These are phyloP conservation scores for Phlegmacium glaucopus DNA, from an alignment of 768 basidiomycete species.

Conservation along the genomic window DNA sequence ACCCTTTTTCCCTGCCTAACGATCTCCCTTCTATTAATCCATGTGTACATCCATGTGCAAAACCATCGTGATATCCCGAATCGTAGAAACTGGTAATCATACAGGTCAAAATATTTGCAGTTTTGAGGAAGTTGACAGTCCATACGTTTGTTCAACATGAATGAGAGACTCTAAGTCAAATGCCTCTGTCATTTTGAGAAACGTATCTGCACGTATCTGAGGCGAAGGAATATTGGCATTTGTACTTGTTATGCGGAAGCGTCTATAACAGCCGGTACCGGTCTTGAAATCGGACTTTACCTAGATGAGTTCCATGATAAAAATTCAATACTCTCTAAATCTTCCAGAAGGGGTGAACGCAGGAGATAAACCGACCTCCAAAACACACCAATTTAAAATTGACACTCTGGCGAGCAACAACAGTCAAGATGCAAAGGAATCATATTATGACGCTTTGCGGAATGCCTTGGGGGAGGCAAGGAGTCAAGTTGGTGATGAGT, in stretches of 20 bases:
- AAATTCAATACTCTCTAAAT: slow-evolving; percentile 20
- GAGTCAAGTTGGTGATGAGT: too few species aligned
- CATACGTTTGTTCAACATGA: too few species aligned
- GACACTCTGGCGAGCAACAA: slow-evolving; percentile 12
- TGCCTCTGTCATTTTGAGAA: too few species aligned
- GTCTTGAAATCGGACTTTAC: too few species aligned
- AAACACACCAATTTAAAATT: slow-evolving; percentile 12
- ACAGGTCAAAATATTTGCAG: too few species aligned
- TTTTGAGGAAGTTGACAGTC: too few species aligned
- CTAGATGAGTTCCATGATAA: slow-evolving; percentile 15
- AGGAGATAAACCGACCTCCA: slow-evolving; percentile 4
- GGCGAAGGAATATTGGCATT: too few species aligned
- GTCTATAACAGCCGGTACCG: too few species aligned
- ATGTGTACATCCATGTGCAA: slow-evolving; percentile 82
- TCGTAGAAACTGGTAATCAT: too few species aligned
- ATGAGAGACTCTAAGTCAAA: slow-evolving; percentile 64
- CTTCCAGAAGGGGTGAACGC: slow-evolving; percentile 9
- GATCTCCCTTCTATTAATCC: slow-evolving; percentile 90
- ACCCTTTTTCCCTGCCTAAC: slow-evolving; percentile 82
- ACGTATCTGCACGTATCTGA: too few species aligned
- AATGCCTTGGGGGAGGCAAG: too few species aligned
- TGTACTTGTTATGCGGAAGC: background rate
- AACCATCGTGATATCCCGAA: slow-evolving; percentile 72
- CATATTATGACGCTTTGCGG: too few species aligned
- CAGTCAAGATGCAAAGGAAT: slow-evolving; percentile 12